A percentile compares a stretch with the other conserved stretches of the same genome.
Evolutionary conservation across 352 stramenopile species (phyloP).

Genomic region (Blastocystis sp.): DNA sequence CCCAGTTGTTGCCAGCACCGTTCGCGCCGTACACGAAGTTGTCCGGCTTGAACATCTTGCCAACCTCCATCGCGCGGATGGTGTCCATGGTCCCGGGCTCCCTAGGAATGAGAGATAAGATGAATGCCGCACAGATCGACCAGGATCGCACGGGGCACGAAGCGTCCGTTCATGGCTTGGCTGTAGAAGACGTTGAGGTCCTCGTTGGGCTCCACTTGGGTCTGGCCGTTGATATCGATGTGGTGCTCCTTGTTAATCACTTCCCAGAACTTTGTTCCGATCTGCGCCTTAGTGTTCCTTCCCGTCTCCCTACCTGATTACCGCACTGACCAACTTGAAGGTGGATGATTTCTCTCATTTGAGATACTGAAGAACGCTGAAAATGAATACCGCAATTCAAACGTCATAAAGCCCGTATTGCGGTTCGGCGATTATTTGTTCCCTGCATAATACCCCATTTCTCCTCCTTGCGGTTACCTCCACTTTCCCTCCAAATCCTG

Average conservation of each 20-base stretch:
- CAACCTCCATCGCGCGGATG: slow-evolving; percentile 89
- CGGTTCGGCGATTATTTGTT: too few relatives aligned
- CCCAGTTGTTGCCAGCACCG: slow-evolving; percentile 96
- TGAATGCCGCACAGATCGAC: slow-evolving; percentile 77
- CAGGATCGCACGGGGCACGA: slow-evolving; percentile 83
- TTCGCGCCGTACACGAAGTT: slow-evolving; percentile 99
- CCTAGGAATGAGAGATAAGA: slow-evolving; percentile 62
- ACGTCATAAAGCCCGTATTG: too few relatives aligned
- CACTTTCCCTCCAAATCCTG: too few relatives aligned
- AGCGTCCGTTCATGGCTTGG: slow-evolving; percentile 81
- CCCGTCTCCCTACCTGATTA: slow-evolving; percentile 80
- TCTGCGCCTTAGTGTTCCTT: slow-evolving; percentile 71
- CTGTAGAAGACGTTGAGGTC: slow-evolving; percentile 71
- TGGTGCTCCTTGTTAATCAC: slow-evolving; percentile 85
- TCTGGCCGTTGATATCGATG: slow-evolving; percentile 81
- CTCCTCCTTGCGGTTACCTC: too few relatives aligned
- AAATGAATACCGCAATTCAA: too few relatives aligned
- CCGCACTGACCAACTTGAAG: slow-evolving; percentile 95
- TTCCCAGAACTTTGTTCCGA: slow-evolving; percentile 95
- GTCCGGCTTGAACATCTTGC: slow-evolving; percentile 93
- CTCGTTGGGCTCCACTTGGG: slow-evolving; percentile 81
- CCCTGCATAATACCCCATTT: too few relatives aligned
- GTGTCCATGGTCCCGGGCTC: slow-evolving; percentile 98
- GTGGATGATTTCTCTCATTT: slow-evolving; percentile 92
- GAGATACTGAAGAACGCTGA: too few relatives aligned